Conservation (phyloP, 768 basidiomycete species). For the Russula ochroleuca region DNA sequence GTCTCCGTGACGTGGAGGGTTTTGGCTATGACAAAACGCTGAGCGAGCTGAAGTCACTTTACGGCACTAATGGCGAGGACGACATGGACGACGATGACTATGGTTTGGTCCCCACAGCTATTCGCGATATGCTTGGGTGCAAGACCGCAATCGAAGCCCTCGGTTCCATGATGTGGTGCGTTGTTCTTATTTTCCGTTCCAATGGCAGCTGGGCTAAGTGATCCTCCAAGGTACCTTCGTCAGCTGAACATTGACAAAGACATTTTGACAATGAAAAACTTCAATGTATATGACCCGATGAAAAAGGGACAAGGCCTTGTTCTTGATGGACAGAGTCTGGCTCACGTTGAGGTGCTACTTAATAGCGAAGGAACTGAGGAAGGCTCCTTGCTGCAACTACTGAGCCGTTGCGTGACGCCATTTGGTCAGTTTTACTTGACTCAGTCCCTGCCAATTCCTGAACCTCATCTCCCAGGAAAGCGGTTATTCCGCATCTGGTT, state of each 20-base stretch:
- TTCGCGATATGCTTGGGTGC: constrained; percentile 65
- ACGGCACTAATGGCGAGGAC: constrained; percentile 44
- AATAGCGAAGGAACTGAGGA: constrained; percentile 95
- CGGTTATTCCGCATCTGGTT: constrained; percentile 96
- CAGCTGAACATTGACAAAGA: constrained; percentile 96
- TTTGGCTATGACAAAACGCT: constrained; percentile 69
- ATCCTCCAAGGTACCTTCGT: constrained; percentile 59
- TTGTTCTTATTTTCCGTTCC: constrained; percentile 2
- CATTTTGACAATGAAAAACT: constrained; percentile 92
- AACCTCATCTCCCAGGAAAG: constrained; percentile 54
- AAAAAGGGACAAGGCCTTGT: constrained; percentile 79
- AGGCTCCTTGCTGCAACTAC: constrained; percentile 78
- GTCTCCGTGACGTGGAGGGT: constrained; percentile 78
- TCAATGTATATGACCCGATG: constrained; percentile 97
- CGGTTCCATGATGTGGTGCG: constrained; percentile 87
- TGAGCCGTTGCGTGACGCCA: constrained; percentile 83
- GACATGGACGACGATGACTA: constrained; percentile 46
- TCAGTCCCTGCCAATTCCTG: not conserved
- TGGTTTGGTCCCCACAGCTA: constrained; percentile 58
- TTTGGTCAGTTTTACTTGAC: constrained; percentile 56
- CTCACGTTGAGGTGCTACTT: constrained; percentile 87
- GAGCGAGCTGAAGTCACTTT: constrained; percentile 62
- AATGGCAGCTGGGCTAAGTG: not conserved
- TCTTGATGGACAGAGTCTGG: constrained; percentile 91
- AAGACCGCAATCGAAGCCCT: constrained; percentile 74